Evolutionary conservation across 805 yeast genomes (phyloP).

Genomic region (Komagataella phaffii): DNA sequence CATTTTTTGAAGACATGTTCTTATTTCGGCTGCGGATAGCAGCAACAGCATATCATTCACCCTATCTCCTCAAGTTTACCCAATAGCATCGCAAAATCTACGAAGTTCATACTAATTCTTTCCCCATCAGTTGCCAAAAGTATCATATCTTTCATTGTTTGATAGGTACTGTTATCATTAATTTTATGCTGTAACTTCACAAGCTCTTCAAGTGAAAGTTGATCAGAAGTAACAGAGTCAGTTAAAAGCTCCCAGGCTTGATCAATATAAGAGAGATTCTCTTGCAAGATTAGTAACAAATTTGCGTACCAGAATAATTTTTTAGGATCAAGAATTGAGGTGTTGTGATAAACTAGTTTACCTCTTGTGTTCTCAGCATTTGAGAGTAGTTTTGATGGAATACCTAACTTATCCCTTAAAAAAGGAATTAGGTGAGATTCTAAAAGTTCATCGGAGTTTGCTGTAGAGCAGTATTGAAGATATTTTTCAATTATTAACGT

Average conservation of each 20-base stretch:
- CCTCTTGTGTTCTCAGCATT: slow-evolving; percentile 11
- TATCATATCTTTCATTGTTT: slow-evolving; percentile 30
- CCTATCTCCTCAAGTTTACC: slow-evolving; percentile 32
- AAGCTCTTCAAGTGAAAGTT: slow-evolving; percentile 23
- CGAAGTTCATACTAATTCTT: slow-evolving; percentile 21
- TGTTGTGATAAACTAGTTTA: slow-evolving; percentile 23
- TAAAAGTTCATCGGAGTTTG: slow-evolving; percentile 22
- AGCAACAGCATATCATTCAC: background rate
- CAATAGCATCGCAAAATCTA: slow-evolving; percentile 32
- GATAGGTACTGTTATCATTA: slow-evolving; percentile 4
- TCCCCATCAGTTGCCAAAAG: slow-evolving; percentile 25
- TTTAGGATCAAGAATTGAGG: slow-evolving; percentile 34
- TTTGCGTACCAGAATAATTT: slow-evolving; percentile 25
- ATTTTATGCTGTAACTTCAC: slow-evolving; percentile 9
- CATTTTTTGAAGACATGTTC: background rate
- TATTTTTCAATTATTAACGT: slow-evolving; percentile 25
- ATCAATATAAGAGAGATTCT: slow-evolving; percentile 21
- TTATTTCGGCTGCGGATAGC: background rate
- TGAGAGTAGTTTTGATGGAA: slow-evolving; percentile 16
- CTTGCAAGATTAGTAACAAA: slow-evolving; percentile 24
- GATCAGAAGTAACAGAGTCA: background rate
- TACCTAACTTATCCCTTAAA: slow-evolving; percentile 14
- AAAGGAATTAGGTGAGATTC: slow-evolving; percentile 14
- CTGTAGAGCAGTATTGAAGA: slow-evolving; percentile 23
- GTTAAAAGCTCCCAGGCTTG: slow-evolving; percentile 26